Percentiles rank a stretch among this genome's conserved stretches.
Conservation (phyloP, 2,329 filamentous ascomycete species). For the Harringtonia lauricola region DNA sequence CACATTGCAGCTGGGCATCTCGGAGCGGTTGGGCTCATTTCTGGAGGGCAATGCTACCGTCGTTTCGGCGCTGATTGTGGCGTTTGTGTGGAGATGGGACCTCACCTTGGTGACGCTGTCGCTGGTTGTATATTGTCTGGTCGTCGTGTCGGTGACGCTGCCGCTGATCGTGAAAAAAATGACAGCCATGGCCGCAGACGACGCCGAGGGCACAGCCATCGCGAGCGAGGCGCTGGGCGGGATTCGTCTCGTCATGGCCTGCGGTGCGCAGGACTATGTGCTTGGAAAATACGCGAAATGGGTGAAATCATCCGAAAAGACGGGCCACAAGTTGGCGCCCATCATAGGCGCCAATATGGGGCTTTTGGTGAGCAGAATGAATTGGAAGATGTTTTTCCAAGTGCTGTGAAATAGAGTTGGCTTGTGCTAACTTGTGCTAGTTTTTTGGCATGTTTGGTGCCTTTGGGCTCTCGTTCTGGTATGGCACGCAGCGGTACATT, state of each 20-base stretch:
- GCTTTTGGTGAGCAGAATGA: no score
- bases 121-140: conserved; percentile 41
- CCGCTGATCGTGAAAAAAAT: conserved; percentile 46
- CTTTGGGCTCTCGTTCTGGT: conserved; percentile 53
- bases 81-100: conserved; percentile 46
- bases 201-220: conserved; percentile 45
- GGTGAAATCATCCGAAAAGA: conserved; percentile 40
- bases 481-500: conserved; percentile 39
- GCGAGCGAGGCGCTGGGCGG: conserved; percentile 50
- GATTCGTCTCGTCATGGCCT: conserved; percentile 52
- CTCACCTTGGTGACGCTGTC: conserved; percentile 48
- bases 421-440: conserved; percentile 35
- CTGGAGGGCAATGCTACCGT: conserved; percentile 44
- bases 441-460: conserved; percentile 42
- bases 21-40: conserved; percentile 23
- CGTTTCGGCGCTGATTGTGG: conserved; percentile 39
- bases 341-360: conserved; percentile 26
- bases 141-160: conserved; percentile 36
- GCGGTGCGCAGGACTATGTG: conserved; percentile 46
- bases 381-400: no score
- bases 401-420: no score
- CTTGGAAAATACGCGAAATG: conserved; percentile 40
- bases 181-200: conserved; percentile 34
- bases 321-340: conserved; percentile 37
- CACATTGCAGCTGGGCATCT: conserved; percentile 49